These are phyloP conservation scores for Lichenothelia convexa DNA, from an alignment of 495 filamentous ascomycete species.

Conservation along the genomic window DNA sequence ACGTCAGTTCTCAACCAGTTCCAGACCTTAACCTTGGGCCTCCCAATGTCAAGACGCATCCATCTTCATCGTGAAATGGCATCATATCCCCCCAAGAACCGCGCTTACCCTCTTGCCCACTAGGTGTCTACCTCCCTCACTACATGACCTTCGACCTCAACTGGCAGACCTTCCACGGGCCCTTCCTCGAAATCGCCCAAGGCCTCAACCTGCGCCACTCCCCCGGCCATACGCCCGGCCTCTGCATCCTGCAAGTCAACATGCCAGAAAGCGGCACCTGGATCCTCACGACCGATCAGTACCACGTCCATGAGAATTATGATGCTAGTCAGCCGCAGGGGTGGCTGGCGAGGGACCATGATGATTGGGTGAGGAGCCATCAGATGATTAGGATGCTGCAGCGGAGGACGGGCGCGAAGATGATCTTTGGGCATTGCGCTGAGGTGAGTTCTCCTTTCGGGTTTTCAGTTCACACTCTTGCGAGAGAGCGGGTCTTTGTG, in stretches of 20 bases:
- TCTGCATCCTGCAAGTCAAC: slow-evolving; percentile 22
- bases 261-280: slow-evolving; percentile 19
- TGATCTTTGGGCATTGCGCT: slow-evolving; percentile 23
- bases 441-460: no score
- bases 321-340: slow-evolving; percentile 11
- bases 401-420: slow-evolving; percentile 13
- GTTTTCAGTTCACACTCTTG: no score
- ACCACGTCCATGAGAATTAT: slow-evolving; percentile 21
- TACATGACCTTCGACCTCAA: slow-evolving; percentile 20
- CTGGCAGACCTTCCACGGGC: slow-evolving; percentile 16
- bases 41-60: no score
- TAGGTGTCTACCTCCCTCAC: slow-evolving; percentile 25
- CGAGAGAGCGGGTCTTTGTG: no score
- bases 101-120: neutral
- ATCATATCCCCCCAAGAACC: neutral
- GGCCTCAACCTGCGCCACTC: slow-evolving; percentile 23
- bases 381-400: slow-evolving; percentile 20
- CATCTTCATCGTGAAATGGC: no score
- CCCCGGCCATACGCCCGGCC: slow-evolving; percentile 16
- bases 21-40: no score
- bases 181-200: slow-evolving; percentile 21
- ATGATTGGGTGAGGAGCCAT: slow-evolving; percentile 19
- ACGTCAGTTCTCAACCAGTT: neutral
- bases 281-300: slow-evolving; percentile 22
- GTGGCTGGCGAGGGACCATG: slow-evolving; percentile 15